A percentile compares a stretch with the other conserved stretches of the same genome.
Evolutionary conservation across 78 protist species (phyloP).

Genomic region (Dictyostelium firmibasis): DNA sequence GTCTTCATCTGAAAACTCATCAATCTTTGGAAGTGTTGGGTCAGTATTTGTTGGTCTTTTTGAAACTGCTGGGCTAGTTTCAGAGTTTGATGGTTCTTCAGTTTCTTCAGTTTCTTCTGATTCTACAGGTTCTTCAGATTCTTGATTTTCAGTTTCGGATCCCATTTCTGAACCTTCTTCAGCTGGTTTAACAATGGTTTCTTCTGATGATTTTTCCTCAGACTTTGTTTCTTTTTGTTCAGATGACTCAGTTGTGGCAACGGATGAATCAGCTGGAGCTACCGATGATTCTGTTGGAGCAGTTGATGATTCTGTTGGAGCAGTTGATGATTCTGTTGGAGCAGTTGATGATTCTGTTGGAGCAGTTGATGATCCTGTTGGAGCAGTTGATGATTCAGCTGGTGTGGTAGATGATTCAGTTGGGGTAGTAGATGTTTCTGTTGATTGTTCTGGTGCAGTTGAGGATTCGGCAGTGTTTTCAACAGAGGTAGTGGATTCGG

Average conservation of each 20-base stretch:
- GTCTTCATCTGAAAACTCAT: neutral
- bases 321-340: neutral
- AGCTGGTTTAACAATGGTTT: neutral
- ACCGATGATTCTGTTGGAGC: neutral
- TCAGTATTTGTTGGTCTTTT: neutral
- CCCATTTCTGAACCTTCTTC: neutral
- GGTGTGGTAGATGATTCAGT: neutral
- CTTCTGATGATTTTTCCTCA: neutral
- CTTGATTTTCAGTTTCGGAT: neutral
- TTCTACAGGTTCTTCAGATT: neutral
- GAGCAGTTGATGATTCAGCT: neutral
- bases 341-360: neutral
- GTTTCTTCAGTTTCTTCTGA: neutral
- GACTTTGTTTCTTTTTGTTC: neutral
- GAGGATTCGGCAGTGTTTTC: neutral
- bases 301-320: neutral
- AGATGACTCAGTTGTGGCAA: neutral
- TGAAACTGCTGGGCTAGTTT: neutral
- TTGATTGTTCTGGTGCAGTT: neutral
- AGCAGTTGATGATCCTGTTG: neutral
- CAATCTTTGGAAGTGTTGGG: neutral
- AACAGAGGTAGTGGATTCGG: neutral
- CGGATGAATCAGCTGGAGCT: neutral
- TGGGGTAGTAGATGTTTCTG: neutral
- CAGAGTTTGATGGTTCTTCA: neutral